Evolutionary conservation across 2,329 filamentous ascomycete genomes (phyloP).

Genomic region (Venturia pyrina): DNA sequence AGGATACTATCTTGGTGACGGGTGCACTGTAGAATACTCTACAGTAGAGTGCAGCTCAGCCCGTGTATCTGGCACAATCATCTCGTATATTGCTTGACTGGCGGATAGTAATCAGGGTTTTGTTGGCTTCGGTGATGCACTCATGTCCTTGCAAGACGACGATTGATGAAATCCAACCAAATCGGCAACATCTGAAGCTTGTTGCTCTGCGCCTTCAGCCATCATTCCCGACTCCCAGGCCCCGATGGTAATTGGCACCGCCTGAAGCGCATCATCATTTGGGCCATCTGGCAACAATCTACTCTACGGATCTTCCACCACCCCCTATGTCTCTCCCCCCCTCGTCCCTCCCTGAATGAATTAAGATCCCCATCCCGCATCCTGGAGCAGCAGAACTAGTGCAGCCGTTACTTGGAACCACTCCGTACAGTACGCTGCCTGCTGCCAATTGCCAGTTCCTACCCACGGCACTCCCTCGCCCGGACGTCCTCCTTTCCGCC

Average conservation of each 20-base stretch:
- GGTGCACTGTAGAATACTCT: too few relatives aligned
- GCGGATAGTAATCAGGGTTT: neutral
- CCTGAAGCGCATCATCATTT: neutral
- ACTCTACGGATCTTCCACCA: neutral
- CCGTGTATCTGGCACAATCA: too few relatives aligned
- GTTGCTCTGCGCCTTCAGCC: neutral
- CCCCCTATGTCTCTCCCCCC: too few relatives aligned
- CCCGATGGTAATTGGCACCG: neutral
- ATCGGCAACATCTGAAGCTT: neutral
- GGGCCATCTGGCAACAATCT: neutral
- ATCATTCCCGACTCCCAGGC: neutral
- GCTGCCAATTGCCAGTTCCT: neutral
- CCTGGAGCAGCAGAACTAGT: too few relatives aligned
- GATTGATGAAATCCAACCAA: conserved; percentile 1
- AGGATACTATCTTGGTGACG: too few relatives aligned
- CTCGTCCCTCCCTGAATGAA: too few relatives aligned
- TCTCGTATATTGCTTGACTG: neutral
- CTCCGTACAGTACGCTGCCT: neutral
- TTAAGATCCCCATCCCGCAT: neutral
- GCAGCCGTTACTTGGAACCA: too few relatives aligned
- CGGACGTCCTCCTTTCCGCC: neutral
- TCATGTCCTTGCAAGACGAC: conserved; percentile 1
- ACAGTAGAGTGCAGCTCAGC: too few relatives aligned
- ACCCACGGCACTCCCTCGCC: neutral
- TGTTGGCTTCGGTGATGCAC: neutral